Evolutionary conservation across 768 basidiomycete species (phyloP), one percentile per base, ranked within the genome.

Genomic region (Lepiota venenata): DNA sequence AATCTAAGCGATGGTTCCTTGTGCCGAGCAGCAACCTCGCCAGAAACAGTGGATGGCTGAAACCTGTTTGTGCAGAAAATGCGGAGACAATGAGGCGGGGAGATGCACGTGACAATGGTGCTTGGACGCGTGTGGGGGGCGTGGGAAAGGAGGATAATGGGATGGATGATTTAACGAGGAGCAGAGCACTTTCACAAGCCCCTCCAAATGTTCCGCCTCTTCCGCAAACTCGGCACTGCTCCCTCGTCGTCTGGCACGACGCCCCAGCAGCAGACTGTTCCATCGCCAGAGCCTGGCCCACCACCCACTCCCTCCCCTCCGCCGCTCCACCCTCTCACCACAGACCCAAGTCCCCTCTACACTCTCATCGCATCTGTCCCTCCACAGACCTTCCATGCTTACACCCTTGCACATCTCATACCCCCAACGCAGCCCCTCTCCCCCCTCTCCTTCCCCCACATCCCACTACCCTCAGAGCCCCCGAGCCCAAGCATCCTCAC

Each of bases 341-440:
- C 65, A 22, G 75, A 83, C 59, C 64, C 79, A 3, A 62, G 69
- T 25, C 61, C 71, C 11, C 70, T 90, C 1, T 69, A 75, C 42
- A 62, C 78, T 5, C 76, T 86, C 57, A 73, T 90, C 62, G 64
- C 72, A 27, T 74, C 81, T 11, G 76, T 89, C 38, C 88, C 88
- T 10, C 72, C 87, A 6, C 84, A 87, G 66, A 83, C 77, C 0
- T 72, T 90, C 0, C 85, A 88, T 62, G 55, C 76, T 1, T 88
- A 87, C 68, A 76, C 78, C 29, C 73, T 89, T 32, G 55, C 79
- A 2, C 79, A 76, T 56, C 71, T 89, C 48, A 44, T 56, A 35
- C 63, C 63, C 42, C 71, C n/a, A 71, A 56, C 51, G 22, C 53
- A 77, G 45, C 78, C 74, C 15, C 70, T 75, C 50, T 50, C 50